Conservation (phyloP, 192 early-diverging fungal genomes). For the Backusella tuberculispora region DNA sequence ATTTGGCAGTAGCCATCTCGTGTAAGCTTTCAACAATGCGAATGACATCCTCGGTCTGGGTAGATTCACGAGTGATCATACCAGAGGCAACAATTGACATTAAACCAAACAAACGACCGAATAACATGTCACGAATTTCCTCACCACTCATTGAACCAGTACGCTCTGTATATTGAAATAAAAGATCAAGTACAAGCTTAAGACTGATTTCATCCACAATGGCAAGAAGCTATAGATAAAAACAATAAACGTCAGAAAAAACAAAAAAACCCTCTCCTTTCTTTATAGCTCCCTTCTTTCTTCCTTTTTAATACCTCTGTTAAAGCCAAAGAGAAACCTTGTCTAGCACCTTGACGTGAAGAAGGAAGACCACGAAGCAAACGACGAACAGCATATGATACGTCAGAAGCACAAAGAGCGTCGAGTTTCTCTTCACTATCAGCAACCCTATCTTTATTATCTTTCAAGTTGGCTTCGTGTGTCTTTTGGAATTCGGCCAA, state of each 20-base stretch:
- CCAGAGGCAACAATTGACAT: slow-evolving; percentile 83
- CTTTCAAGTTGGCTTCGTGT: slow-evolving; percentile 25
- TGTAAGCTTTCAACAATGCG: slow-evolving; percentile 71
- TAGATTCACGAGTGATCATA: slow-evolving; percentile 62
- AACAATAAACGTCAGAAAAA: background rate
- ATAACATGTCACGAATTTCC: slow-evolving; percentile 89
- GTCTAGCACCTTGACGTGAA: slow-evolving; percentile 85
- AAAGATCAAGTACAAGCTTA: slow-evolving; percentile 69
- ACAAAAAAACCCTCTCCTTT: background rate
- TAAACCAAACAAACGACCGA: slow-evolving; percentile 91
- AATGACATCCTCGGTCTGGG: slow-evolving; percentile 72
- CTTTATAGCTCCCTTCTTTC: background rate
- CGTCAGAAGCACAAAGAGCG: slow-evolving; percentile 71
- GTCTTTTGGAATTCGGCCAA: slow-evolving; percentile 37
- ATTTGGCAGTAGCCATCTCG: slow-evolving; percentile 71
- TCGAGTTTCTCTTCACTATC: slow-evolving; percentile 68
- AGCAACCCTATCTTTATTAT: slow-evolving; percentile 34
- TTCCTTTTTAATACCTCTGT: slow-evolving; percentile 62
- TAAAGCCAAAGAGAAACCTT: slow-evolving; percentile 94
- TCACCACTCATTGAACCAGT: slow-evolving; percentile 73
- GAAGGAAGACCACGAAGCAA: slow-evolving; percentile 88
- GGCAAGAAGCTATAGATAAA: slow-evolving; percentile 38
- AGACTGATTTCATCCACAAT: slow-evolving; percentile 48
- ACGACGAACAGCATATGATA: slow-evolving; percentile 86
- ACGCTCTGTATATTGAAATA: slow-evolving; percentile 68